phyloP scores from a whole-genome alignment of 345 rosid genomes.

The Crucihimalaya himalaica region DNA sequence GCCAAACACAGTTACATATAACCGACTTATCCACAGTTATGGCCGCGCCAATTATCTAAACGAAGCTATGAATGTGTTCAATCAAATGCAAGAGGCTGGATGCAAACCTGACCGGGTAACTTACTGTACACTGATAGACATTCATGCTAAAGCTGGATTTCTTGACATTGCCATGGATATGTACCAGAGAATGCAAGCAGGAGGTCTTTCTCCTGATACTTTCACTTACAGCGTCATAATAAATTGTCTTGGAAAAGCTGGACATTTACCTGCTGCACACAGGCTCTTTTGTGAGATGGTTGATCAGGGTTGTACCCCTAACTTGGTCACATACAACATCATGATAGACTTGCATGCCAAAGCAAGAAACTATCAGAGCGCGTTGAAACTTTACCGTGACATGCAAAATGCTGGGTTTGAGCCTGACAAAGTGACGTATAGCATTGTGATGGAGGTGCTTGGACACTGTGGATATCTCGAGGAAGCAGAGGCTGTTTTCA shows the following conservation, averaged over 20 bases:
- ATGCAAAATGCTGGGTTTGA: constrained; percentile 80
- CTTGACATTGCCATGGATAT: constrained; percentile 87
- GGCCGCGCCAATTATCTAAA: constrained; percentile 88
- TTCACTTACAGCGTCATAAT: constrained; percentile 92
- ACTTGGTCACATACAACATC: constrained; percentile 79
- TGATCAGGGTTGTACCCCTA: constrained; percentile 82
- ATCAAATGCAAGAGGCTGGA: constrained; percentile 73
- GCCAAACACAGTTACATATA: constrained; percentile 89
- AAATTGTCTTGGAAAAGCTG: constrained; percentile 97
- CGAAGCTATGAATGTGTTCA: constrained; percentile 71
- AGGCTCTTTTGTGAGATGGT: constrained; percentile 83
- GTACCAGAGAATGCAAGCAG: constrained; percentile 78
- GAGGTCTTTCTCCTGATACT: constrained; percentile 87
- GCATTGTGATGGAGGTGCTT: constrained; percentile 94
- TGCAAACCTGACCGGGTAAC: constrained; percentile 93
- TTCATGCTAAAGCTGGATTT: constrained; percentile 95
- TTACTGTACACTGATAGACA: constrained; percentile 86
- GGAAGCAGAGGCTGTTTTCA: constrained; percentile 81
- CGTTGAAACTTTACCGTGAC: constrained; percentile 74
- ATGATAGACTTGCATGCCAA: constrained; percentile 93
- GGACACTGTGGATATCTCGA: constrained; percentile 89
- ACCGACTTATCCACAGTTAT: constrained; percentile 89
- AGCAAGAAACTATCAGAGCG: constrained; percentile 79
- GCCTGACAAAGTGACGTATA: constrained; percentile 92
- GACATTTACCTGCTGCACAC: constrained; percentile 77